Base-by-base conservation (phyloP, 1,284 basidiomycete genomes). In the Acaromyces ingoldii region DNA sequence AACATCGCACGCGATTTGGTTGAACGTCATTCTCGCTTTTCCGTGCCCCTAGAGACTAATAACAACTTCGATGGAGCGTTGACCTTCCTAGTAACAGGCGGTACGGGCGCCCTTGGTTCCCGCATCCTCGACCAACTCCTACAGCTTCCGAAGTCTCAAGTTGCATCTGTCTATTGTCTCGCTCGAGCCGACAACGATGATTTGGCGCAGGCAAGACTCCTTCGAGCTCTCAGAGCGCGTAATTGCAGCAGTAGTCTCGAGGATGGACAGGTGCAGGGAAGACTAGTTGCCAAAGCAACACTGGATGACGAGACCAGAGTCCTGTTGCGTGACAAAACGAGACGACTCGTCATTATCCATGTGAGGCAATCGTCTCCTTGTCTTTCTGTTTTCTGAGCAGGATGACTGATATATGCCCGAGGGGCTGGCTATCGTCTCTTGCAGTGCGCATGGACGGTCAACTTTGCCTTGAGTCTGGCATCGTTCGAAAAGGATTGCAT, bases 81-180 rank as follows among this genome's bases (percentile, higher is more conserved):
- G 2, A 57, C 56, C 24, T 28, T 70, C 5, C 76, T 82, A 3
- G 75, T 85, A 25, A 84, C 84, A 0, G 84, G 84, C 4, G 82
- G 80, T 0, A 84, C 84, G 0, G 84, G 84, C 0, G 82, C 81
- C 0, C 78, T 85, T 5, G 84, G 84, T 2, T 82, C 83, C 0
- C 81, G 83, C 51, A 77, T 84, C 10, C 78, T 85, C 17, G 70
- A 77, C 26, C 77, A 80, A 46, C 77, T 84, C 1, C 69, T 80
- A 1, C 57, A 71, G 1, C 72, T 75, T 1, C 54, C 28, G 6
- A 1, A 71, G 0, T 46, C 49, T 2, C 49, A 69, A 1, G 79
- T 83, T 17, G 64, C 65, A 25, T 75, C 71, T 2, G 76, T 85
- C 29, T 77, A 82, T 51, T 84, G 82, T 63, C 76, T 84, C 2